phyloP scores from a whole-genome alignment of 2,329 filamentous ascomycete species.

The Microthyrium microscopicum region DNA sequence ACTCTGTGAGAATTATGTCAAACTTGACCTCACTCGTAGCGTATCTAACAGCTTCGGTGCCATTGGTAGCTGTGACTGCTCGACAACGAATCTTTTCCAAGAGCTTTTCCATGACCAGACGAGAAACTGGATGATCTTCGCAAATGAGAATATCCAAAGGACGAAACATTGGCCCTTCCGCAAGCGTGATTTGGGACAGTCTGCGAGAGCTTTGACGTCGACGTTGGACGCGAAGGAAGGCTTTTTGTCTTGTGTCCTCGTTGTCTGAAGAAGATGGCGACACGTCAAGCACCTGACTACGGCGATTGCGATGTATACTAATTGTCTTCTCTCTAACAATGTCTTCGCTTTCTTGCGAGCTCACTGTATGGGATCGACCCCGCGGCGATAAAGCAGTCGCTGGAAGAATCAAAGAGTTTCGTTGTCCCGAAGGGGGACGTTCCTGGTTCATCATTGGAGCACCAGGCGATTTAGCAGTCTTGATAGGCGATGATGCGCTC shows the following conservation, averaged over 20 bases:
- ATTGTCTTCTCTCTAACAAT: conserved; percentile 48
- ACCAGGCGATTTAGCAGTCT: conserved; percentile 25
- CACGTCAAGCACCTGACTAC: conserved; percentile 89
- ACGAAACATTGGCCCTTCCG: conserved; percentile 72
- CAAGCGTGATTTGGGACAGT: conserved; percentile 76
- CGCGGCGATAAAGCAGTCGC: conserved; percentile 34
- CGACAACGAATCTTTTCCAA: conserved; percentile 90
- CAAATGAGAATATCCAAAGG: conserved; percentile 90
- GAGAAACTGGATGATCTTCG: conserved; percentile 91
- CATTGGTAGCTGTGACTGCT: conserved; percentile 80
- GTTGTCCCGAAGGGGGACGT: conserved; percentile 15
- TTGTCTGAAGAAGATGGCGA: conserved; percentile 97
- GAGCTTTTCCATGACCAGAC: conserved; percentile 97
- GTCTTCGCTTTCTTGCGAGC: conserved; percentile 73
- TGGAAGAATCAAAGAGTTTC: conserved; percentile 12
- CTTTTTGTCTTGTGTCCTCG: conserved; percentile 82
- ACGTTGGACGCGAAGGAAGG: conserved; percentile 77
- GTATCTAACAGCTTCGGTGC: conserved; percentile 80
- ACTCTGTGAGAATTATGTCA: conserved; percentile 97
- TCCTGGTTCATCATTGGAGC: conserved; percentile 30
- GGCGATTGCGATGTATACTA: conserved; percentile 67
- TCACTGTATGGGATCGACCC: conserved; percentile 78
- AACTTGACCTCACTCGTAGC: conserved; percentile 97
- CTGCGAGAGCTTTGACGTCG: conserved; percentile 90
- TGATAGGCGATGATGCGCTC: conserved; percentile 37